Conservation (phyloP, 1,139 yeast species). For the Blastobotrys ciferrii region DNA sequence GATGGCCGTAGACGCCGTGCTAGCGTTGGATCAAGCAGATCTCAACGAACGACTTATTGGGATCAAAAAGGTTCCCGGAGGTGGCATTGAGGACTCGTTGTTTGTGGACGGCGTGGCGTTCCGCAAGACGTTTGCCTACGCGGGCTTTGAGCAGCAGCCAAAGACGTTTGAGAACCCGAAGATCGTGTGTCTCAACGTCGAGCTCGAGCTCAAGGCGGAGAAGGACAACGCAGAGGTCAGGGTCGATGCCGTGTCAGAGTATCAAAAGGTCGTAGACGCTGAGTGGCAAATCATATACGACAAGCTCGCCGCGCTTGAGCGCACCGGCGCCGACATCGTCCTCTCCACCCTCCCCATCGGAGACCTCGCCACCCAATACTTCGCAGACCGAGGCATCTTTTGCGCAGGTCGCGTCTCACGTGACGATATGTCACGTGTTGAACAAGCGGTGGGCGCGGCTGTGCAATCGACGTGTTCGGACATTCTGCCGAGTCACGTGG, state of each 20-base stretch:
- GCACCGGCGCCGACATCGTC: constrained; percentile 88
- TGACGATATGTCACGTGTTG: constrained; percentile 90
- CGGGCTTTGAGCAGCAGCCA: constrained; percentile 99
- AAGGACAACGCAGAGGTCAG: constrained; percentile 99
- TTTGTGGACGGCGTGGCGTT: constrained; percentile 95
- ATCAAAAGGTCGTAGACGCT: constrained; percentile 96
- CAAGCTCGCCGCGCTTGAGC: constrained; percentile 78
- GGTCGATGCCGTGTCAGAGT: constrained; percentile 88
- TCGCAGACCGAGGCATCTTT: constrained; percentile 93
- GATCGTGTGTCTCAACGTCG: constrained; percentile 83
- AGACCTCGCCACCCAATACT: constrained; percentile 95
- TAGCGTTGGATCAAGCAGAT: constrained; percentile 78
- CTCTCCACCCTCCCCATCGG: constrained; percentile 95
- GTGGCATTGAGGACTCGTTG: constrained; percentile 89
- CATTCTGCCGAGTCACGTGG: constrained; percentile 66
- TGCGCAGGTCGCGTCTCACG: constrained; percentile 94
- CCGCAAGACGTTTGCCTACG: constrained; percentile 94
- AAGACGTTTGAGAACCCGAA: constrained; percentile 77
- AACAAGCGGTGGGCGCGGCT: constrained; percentile 91
- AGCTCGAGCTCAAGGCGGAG: constrained; percentile 94
- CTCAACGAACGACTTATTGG: constrained; percentile 91
- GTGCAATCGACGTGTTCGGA: constrained; percentile 89
- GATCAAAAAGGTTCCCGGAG: constrained; percentile 93
- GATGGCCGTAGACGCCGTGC: constrained; percentile 95
- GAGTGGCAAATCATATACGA: constrained; percentile 94